Base-by-base conservation (phyloP, 2,329 filamentous ascomycete species). In the Colletotrichum paranaense region DNA sequence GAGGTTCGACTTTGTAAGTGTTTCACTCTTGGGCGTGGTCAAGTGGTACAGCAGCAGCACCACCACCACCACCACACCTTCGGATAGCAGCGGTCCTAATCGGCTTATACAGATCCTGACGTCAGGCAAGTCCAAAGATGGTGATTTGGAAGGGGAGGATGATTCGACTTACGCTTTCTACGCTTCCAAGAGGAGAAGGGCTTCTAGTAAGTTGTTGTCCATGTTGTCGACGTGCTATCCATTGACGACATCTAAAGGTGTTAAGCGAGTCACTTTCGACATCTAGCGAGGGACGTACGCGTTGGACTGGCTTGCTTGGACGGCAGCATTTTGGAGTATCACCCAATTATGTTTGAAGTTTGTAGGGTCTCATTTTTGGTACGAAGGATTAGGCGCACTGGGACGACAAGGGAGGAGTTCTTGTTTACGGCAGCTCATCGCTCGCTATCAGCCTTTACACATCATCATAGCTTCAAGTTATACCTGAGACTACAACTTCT, bases 81-180 rank as follows among this genome's bases (percentile, higher is more conserved):
- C 53, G 35, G 65, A 49, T 53, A 58, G 28, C 24, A n/a, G 35
- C 57, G 24, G 42, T 35, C 19, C 55, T 59, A 46, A 59, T 12
- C 30, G 32, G 16, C 11, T 16, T 52, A 56, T 26, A 11, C 32
- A 76, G 74, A 74, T 76, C 9, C 55, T 75, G 35, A 70, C 67
- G 53, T 68, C 73, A 16, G 62, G 65, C 14, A 68, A 56, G 22
- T 59, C 26, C 56, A 72, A 70, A 24, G 73, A 75, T 32, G 28
- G 35, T 3, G 71, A 73, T 5, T 28, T 65, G 16, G 74, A 71
- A 3, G 69, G 71, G 24, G 74, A 75, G 38, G 63, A 72, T n/a
- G 74, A 73, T 52, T 67, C 73, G 9, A 76, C 73, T 1, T 76
- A 76, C 9, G 74, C 74, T 0, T 76, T 76, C 42, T 76, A 76